A percentile compares a stretch with the other conserved stretches of the same genome.
Evolutionary conservation across 148 eudicot genomes (phyloP).

Genomic region (Euryodendron excelsum): DNA sequence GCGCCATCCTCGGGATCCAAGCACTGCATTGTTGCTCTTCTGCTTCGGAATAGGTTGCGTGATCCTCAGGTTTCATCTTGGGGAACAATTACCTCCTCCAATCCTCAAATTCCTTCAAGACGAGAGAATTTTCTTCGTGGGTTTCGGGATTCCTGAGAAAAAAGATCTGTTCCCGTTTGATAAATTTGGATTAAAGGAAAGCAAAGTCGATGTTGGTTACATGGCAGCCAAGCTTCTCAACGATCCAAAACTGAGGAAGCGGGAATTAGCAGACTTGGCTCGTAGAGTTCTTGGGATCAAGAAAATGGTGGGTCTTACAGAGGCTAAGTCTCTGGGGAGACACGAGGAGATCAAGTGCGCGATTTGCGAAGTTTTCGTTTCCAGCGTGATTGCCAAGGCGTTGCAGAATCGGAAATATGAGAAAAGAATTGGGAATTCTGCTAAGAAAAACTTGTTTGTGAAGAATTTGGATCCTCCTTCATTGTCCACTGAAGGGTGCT

Average conservation of each 20-base stretch:
- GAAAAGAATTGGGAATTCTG: neutral
- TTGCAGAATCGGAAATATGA: conserved; percentile 17
- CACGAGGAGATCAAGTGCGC: conserved; percentile 33
- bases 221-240: conserved; percentile 32
- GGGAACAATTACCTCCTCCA: conserved; percentile 24
- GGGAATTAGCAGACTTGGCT: conserved; percentile 32
- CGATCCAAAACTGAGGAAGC: conserved; percentile 24
- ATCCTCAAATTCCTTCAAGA: conserved; percentile 32
- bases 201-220: conserved; percentile 31
- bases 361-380: conserved; percentile 39
- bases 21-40: conserved; percentile 21
- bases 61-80: conserved; percentile 26
- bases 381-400: conserved; percentile 28
- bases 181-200: conserved; percentile 27
- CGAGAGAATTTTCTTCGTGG: conserved; percentile 33
- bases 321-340: conserved; percentile 27
- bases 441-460: conserved; percentile 16
- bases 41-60: conserved; percentile 41
- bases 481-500: conserved; percentile 26
- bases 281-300: conserved; percentile 36
- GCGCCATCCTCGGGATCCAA: conserved; percentile 39
- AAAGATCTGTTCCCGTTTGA: conserved; percentile 37
- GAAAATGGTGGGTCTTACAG: conserved; percentile 35
- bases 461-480: conserved; percentile 26
- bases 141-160: conserved; percentile 38